Percentiles rank a stretch among this genome's conserved stretches.
These are phyloP conservation scores for Dryadomyces sulphureus DNA, from an alignment of 2,329 filamentous ascomycete genomes.

Conservation along the genomic window DNA sequence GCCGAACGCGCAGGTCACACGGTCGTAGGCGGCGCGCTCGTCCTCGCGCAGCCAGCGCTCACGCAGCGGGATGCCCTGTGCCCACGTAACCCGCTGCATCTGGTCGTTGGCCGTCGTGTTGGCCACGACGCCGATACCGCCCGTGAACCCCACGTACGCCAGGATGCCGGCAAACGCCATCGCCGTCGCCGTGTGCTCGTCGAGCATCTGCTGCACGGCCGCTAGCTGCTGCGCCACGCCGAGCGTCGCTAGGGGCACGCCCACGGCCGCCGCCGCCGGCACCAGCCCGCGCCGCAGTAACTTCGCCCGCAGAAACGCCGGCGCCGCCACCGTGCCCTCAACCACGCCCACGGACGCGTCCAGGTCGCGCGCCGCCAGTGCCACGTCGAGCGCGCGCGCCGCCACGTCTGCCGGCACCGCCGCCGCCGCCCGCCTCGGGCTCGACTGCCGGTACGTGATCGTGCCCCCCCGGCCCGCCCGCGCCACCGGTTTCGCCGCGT, in stretches of 20 bases:
- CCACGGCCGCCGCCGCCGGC: slow-evolving; percentile 38
- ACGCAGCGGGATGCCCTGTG: slow-evolving; percentile 62
- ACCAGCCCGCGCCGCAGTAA: slow-evolving; percentile 48
- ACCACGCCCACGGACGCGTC: slow-evolving; percentile 63
- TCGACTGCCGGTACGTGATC: slow-evolving; percentile 46
- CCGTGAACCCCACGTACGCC: slow-evolving; percentile 70
- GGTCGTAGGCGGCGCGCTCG: slow-evolving; percentile 75
- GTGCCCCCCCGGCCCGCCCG: slow-evolving; percentile 37
- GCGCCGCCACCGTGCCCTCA: slow-evolving; percentile 51
- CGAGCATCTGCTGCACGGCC: slow-evolving; percentile 59
- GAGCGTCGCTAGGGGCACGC: slow-evolving; percentile 54
- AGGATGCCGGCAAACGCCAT: slow-evolving; percentile 69
- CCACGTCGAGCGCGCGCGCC: slow-evolving; percentile 59
- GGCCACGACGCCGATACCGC: slow-evolving; percentile 69
- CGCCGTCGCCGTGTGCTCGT: slow-evolving; percentile 56
- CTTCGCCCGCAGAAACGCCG: slow-evolving; percentile 53
- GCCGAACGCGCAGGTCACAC: slow-evolving; percentile 77
- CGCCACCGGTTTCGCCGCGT: slow-evolving; percentile 56
- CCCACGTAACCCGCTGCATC: slow-evolving; percentile 88
- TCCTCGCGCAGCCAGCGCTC: slow-evolving; percentile 81
- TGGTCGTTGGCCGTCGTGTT: slow-evolving; percentile 84
- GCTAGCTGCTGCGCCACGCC: slow-evolving; percentile 54
- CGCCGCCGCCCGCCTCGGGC: slow-evolving; percentile 52
- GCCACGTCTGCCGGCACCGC: slow-evolving; percentile 61
- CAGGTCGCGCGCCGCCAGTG: slow-evolving; percentile 67